Base-by-base conservation (phyloP, 1,284 basidiomycete species). In the Ceratobasidium papillatum region DNA sequence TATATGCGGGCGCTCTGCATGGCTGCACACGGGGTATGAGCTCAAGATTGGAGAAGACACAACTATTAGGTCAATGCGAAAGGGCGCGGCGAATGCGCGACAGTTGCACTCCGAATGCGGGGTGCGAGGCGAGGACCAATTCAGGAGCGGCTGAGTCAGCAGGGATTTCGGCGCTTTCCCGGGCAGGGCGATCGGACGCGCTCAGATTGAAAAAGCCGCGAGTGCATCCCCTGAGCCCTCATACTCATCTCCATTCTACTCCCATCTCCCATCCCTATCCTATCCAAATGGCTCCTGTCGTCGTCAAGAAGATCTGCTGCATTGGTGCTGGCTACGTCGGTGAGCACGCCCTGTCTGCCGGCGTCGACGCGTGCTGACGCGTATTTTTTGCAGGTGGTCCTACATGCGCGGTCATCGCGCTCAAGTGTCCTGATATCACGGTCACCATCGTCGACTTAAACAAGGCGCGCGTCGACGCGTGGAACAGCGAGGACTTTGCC, bases 381-480 rank as follows among this genome's bases (percentile, higher is more conserved):
- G 73, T 12, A 58, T 43, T 65, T 17, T 62, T 45, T 76, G 36
- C 78, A 94, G 94, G 94, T 82, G 94, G 95, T 59, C 94, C 94
- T 43, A 98, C 96, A 54, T 98, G 96, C 83, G 93, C 96, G 54
- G 94, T 98, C 80, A 94, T 98, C 78, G 95, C 94, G n/a, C 87
- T 94, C 81, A 95, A 94, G 83, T 97, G 96, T 84, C 96, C 97
- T 69, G 89, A 98, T 82, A 94, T 99, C 85, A 86, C 86, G 75
- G 97, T 99, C 82, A 99, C 94, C 80, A 99, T 99, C 80, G 97
- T 99, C 81, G 97, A 99, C 84, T 88, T 99, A 80, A 99, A 99
- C 88, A 88, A 96, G 81, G 87, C 91, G 75, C 93, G 98, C 77
- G 91, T 99, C 83, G 94, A 95, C 81, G 96, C 96, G 14, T 99